Percentiles rank a stretch among this genome's conserved stretches.
These are phyloP conservation scores for Paraconiothyrium brasiliense DNA, from an alignment of 2,329 filamentous ascomycete genomes.

Conservation along the genomic window DNA sequence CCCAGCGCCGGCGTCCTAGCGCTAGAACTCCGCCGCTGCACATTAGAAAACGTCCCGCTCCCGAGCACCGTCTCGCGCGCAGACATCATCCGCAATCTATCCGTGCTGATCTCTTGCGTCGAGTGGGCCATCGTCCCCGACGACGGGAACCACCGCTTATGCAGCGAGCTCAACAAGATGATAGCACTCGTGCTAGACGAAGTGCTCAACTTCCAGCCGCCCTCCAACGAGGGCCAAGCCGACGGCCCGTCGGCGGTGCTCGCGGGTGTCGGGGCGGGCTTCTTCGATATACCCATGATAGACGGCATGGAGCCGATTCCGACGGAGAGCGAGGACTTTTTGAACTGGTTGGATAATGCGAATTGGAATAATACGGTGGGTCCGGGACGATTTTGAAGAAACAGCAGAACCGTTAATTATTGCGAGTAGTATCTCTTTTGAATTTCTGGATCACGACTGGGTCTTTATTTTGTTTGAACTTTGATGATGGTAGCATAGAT, in stretches of 20 bases:
- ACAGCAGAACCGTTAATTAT: conserved; percentile 4
- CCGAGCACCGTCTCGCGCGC: conserved; percentile 43
- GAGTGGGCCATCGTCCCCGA: conserved; percentile 47
- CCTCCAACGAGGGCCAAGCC: conserved; percentile 27
- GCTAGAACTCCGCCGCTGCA: conserved; percentile 45
- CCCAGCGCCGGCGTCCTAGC: conserved; percentile 48
- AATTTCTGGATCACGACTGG: neutral
- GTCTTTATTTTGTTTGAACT: too few relatives aligned
- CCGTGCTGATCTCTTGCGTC: conserved; percentile 46
- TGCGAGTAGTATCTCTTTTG: conserved; percentile 22
- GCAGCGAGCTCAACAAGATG: conserved; percentile 50
- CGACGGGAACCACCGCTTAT: conserved; percentile 48
- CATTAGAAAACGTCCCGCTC: conserved; percentile 42
- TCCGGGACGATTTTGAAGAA: neutral
- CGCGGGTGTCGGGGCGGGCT: conserved; percentile 31
- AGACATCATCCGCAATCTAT: conserved; percentile 49
- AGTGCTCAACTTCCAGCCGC: conserved; percentile 47
- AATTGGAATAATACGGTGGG: conserved; percentile 46
- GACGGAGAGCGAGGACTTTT: conserved; percentile 46
- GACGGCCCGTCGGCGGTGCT: conserved; percentile 18
- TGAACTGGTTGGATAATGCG: conserved; percentile 50
- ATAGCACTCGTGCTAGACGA: conserved; percentile 46
- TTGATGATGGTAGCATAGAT: too few relatives aligned
- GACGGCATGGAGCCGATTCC: conserved; percentile 50
- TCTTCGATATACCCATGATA: conserved; percentile 47